These are phyloP conservation scores for Crassisporium funariophilum DNA, from an alignment of 768 basidiomycete genomes.

Conservation along the genomic window DNA sequence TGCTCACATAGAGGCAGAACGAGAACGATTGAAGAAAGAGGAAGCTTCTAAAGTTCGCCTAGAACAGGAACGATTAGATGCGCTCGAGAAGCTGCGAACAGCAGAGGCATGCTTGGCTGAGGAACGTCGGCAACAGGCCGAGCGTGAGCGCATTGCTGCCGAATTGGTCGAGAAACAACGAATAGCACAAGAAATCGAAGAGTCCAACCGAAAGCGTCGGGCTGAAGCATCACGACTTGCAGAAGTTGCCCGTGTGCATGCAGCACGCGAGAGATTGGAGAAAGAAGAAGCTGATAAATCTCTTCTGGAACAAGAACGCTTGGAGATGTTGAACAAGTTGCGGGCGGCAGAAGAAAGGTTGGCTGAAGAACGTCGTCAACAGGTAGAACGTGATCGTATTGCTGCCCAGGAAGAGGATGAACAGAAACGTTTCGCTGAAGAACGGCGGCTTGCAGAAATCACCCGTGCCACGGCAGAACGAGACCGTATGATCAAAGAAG, in stretches of 20 bases:
- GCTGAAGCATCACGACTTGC: no score
- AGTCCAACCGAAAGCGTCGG: no score
- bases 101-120: conserved; percentile 33
- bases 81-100: conserved; percentile 32
- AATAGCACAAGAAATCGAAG: conserved; percentile 24
- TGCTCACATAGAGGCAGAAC: conserved; percentile 17
- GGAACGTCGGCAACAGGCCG: conserved; percentile 32
- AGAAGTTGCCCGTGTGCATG: no score
- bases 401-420: conserved; percentile 9
- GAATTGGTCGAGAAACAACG: conserved; percentile 24
- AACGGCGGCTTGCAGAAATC: conserved; percentile 14
- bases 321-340: no score
- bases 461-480: conserved; percentile 18
- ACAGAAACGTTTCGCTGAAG: conserved; percentile 20
- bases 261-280: conserved; percentile 15
- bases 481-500: conserved; percentile 15
- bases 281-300: background rate
- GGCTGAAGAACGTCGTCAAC: conserved; percentile 24
- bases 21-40: conserved; percentile 29
- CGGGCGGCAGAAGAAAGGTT: conserved; percentile 23
- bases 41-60: conserved; percentile 35
- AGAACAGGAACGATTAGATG: conserved; percentile 35
- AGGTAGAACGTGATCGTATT: conserved; percentile 19
- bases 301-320: no score
- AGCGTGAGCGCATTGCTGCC: conserved; percentile 24